Evolutionary conservation across 176 grass and related monocot genomes (phyloP).

Genomic region (Zea luxurians): DNA sequence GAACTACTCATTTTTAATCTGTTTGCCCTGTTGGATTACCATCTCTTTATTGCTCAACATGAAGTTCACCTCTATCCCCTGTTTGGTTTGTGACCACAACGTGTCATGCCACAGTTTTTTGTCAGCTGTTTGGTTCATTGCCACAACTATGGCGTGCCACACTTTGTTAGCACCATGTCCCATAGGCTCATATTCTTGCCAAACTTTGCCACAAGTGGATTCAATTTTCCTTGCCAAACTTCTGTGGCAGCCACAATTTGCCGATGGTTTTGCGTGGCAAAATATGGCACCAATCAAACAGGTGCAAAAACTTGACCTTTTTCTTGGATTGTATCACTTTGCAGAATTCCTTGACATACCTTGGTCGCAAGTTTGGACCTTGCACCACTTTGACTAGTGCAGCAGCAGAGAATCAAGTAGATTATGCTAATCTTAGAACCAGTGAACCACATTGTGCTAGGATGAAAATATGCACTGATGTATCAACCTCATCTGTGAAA

Average conservation of each 20-base stretch:
- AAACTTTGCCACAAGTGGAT: no score
- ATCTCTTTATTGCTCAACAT: background rate
- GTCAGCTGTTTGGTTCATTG: no score
- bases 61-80: background rate
- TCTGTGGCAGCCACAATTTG: no score
- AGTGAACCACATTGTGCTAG: slow-evolving; percentile 2
- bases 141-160: no score
- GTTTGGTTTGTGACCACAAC: no score
- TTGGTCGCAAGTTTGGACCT: slow-evolving; percentile 6
- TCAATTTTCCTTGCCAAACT: no score
- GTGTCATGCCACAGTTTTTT: no score
- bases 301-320: background rate
- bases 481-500: background rate
- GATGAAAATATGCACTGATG: background rate
- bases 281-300: no score
- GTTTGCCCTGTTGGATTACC: background rate
- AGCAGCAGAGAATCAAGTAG: background rate
- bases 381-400: background rate
- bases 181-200: no score
- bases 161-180: no score
- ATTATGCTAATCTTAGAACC: background rate
- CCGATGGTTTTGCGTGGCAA: no score
- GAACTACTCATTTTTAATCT: background rate
- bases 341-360: background rate
- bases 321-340: background rate